These are phyloP conservation scores for Xylariaceae sp. DNA, from an alignment of 2,329 filamentous ascomycete genomes.

Conservation along the genomic window DNA sequence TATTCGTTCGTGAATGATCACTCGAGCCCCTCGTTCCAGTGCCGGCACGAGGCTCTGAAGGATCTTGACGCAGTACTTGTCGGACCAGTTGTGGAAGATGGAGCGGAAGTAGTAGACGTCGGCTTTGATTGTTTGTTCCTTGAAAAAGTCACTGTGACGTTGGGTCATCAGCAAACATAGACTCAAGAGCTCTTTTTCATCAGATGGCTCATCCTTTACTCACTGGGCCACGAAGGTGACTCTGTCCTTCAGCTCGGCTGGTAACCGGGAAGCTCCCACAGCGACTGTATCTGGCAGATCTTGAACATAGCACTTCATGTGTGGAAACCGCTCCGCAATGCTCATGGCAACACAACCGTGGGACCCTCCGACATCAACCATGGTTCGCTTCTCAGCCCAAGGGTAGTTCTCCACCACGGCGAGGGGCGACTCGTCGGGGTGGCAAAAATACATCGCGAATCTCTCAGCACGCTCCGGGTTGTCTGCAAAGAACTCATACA, in stretches of 20 bases:
- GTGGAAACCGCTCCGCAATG: conserved; percentile 26
- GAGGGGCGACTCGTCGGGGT: conserved; percentile 8
- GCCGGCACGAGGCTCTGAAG: conserved; percentile 28
- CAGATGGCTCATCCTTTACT: background rate
- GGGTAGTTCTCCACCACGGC: conserved; percentile 20
- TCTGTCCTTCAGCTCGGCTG: conserved; percentile 14
- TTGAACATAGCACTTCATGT: conserved; percentile 26
- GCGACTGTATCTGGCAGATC: conserved; percentile 19
- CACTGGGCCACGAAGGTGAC: conserved; percentile 20
- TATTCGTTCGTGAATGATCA: conserved; percentile 23
- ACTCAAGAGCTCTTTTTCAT: background rate
- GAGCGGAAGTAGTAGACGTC: conserved; percentile 28
- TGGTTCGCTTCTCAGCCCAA: conserved; percentile 22
- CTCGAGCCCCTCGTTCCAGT: conserved; percentile 20
- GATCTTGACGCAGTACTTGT: conserved; percentile 31
- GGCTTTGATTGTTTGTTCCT: conserved; percentile 13
- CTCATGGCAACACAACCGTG: conserved; percentile 24
- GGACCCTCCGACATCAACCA: conserved; percentile 29
- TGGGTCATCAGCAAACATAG: background rate
- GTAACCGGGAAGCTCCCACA: conserved; percentile 15
- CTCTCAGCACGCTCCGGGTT: conserved; percentile 17
- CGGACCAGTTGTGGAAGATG: conserved; percentile 32
- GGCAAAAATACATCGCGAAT: conserved; percentile 20
- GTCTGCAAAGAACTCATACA: conserved; percentile 26
- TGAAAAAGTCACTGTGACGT: conserved; percentile 23